Evolutionary conservation across 2,329 filamentous ascomycete species (phyloP), one percentile per base, ranked within the genome.

Genomic region (Fusarium brachygibbosum): DNA sequence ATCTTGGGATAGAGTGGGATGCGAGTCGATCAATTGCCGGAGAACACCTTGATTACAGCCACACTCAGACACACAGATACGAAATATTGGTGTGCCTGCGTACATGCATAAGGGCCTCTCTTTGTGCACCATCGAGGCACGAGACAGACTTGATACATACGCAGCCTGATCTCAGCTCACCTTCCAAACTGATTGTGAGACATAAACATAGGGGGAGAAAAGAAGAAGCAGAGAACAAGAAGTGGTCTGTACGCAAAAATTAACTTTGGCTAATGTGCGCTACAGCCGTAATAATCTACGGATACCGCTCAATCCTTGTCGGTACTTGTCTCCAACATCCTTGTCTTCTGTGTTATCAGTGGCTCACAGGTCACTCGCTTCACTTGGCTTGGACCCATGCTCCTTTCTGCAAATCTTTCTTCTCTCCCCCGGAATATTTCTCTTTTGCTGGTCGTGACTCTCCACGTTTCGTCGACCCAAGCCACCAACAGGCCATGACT

Each of bases 111-210:
- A 25, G 48, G 12, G 29, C 23, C 12, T 51, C 9, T 51, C 9
- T 40, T n/a, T 37, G 23, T 31, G 42, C 42, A 31, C 11, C n/a
- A 10, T 4, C 13, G 29, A 45, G 28, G 28, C 23, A 51, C 48
- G 48, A 51, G 48, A 51, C 48, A 51, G 17, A 51, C 31, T 51
- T 51, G 34, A 51, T 29, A 40, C 48, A 51, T 38, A 21, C 23
- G 31, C 12, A 50, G 32, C 34, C 17, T 51, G 48, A 51, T 21
- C 0, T 25, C 16, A 6, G 19, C 17, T 17, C 19, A 8, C 21
- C 13, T 17, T 10, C 21, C 19, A 1, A 49, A 13, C 19, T n/a
- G 29, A 21, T 12, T 17, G 12, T 28, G 32, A 50, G 12, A 28
- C 46, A 34, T n/a, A 48, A 19, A 44, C 41, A 29, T 13, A 44